Conservation (phyloP, 306 rosid species). For the Astragalus glycyphyllos region DNA sequence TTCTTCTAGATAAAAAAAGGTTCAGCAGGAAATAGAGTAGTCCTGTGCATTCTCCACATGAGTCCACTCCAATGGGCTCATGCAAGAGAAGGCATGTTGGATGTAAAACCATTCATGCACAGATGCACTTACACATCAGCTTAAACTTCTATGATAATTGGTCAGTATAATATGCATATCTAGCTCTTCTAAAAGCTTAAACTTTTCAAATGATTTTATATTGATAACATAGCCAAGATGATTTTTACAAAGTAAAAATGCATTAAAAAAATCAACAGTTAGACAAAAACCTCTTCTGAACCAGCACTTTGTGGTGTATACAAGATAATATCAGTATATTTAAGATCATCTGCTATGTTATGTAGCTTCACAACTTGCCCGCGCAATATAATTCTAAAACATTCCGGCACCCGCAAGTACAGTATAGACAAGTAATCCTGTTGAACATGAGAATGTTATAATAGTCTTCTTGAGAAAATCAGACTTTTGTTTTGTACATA, state of each 20-base stretch:
- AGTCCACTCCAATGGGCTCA: too few species aligned
- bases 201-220: slow-evolving; percentile 7
- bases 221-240: slow-evolving; percentile 6
- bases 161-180: slow-evolving; percentile 26
- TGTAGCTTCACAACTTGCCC: slow-evolving; percentile 72
- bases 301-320: slow-evolving; percentile 69
- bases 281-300: slow-evolving; percentile 59
- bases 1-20: too few species aligned
- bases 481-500: background rate
- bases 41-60: too few species aligned
- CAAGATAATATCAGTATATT: slow-evolving; percentile 58
- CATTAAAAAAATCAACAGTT: background rate
- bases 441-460: slow-evolving; percentile 41
- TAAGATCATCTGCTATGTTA: slow-evolving; percentile 79
- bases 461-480: slow-evolving; percentile 31
- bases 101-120: slow-evolving; percentile 14
- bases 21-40: too few species aligned
- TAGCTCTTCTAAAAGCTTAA: slow-evolving; percentile 19
- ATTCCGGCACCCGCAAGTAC: slow-evolving; percentile 70
- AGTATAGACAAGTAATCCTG: slow-evolving; percentile 90
- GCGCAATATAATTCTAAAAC: slow-evolving; percentile 68
- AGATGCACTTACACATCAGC: slow-evolving; percentile 7
- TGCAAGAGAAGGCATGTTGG: too few species aligned
- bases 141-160: background rate
- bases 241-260: slow-evolving; percentile 17